Conservation (phyloP, 805 yeast species). For the Wickerhamomyces canadensis region DNA sequence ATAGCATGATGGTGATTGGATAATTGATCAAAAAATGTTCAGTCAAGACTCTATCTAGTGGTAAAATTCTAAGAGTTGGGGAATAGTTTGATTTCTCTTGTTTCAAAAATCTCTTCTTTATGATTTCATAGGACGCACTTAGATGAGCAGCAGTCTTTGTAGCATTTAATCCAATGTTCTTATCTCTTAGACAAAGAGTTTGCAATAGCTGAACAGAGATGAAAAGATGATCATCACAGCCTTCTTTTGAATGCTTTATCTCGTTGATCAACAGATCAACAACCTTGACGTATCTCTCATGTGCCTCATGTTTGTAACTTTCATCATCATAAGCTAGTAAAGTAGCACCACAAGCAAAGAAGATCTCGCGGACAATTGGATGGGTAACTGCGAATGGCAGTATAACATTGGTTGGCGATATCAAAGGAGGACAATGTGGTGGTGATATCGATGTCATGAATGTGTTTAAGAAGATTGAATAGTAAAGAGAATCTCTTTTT, state of each 20-base stretch:
- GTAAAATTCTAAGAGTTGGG: constrained; percentile 4
- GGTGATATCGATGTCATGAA: constrained; percentile 20
- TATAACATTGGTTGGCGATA: constrained; percentile 16
- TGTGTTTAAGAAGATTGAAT: constrained; percentile 16
- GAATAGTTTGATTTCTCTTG: background rate
- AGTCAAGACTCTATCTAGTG: constrained; percentile 16
- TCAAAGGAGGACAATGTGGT: constrained; percentile 16
- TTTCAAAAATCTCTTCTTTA: constrained; percentile 18
- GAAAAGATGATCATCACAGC: constrained; percentile 22
- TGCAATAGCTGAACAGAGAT: constrained; percentile 22
- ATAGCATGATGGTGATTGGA: constrained; percentile 20
- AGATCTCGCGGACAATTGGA: constrained; percentile 17
- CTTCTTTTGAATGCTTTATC: constrained; percentile 15
- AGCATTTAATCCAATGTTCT: constrained; percentile 21
- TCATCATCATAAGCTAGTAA: constrained; percentile 18
- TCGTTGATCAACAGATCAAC: constrained; percentile 16
- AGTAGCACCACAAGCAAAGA: constrained; percentile 24
- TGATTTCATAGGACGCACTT: constrained; percentile 21
- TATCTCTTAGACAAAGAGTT: constrained; percentile 22
- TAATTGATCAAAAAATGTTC: constrained; percentile 23
- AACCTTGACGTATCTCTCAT: constrained; percentile 16
- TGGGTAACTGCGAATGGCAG: constrained; percentile 16
- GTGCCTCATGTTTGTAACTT: constrained; percentile 11
- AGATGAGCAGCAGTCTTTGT: constrained; percentile 23
- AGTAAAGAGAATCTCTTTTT: constrained; percentile 15